phyloP scores from a whole-genome alignment of 768 basidiomycete species.

The Lentinula sp. region DNA sequence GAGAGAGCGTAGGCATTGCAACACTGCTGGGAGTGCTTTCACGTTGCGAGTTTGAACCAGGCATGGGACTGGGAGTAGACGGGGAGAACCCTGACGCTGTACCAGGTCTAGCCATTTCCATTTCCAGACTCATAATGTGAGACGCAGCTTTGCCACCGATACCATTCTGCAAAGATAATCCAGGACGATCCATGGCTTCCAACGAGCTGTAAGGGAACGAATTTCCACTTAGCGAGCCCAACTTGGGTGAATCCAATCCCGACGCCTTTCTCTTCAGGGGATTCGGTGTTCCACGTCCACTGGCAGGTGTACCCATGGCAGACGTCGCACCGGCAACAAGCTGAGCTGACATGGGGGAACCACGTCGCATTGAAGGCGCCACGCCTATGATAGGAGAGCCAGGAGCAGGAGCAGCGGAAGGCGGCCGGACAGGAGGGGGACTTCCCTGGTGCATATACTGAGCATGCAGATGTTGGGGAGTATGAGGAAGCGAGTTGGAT shows the following conservation, averaged over 20 bases:
- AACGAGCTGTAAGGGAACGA: background rate
- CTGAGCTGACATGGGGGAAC: background rate
- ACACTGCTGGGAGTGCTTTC: background rate
- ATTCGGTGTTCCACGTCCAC: conserved; percentile 5
- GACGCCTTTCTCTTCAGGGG: conserved; percentile 3
- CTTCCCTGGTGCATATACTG: conserved; percentile 2
- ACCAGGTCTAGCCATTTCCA: conserved; percentile 2
- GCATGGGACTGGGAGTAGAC: background rate
- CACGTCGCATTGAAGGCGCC: background rate
- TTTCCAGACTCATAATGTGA: conserved; percentile 3
- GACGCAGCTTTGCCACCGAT: background rate
- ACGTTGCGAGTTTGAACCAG: background rate
- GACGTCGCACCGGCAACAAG: background rate
- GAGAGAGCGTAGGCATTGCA: background rate
- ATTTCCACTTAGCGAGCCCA: background rate
- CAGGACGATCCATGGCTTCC: background rate
- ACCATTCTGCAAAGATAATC: conserved; percentile 3
- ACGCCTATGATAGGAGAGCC: conserved; percentile 2
- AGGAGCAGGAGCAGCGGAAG: background rate
- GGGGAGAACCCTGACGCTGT: background rate
- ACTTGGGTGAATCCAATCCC: conserved; percentile 1
- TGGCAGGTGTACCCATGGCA: background rate
- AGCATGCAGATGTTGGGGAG: background rate
- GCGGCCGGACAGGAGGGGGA: background rate
- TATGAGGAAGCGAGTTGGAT: background rate